Evolutionary conservation across 768 basidiomycete genomes (phyloP).

Genomic region (Kwoniella shandongensis): DNA sequence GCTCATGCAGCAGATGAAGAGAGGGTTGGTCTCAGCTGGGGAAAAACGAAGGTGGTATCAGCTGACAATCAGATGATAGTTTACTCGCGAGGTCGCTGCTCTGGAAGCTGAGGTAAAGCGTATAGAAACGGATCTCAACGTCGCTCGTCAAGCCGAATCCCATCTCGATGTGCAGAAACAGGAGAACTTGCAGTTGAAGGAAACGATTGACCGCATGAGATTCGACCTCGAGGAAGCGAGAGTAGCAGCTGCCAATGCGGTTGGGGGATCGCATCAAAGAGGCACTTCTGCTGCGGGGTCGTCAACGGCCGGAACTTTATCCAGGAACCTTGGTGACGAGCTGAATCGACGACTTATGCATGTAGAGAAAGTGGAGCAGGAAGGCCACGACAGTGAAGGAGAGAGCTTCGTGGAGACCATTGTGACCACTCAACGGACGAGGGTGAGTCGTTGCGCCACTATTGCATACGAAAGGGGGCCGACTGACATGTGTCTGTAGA

Average conservation of each 20-base stretch:
- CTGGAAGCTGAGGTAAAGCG: constrained; percentile 70
- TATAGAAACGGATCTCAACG: constrained; percentile 70
- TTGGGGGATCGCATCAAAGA: constrained; percentile 58
- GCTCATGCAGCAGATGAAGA: constrained; percentile 65
- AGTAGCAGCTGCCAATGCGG: constrained; percentile 54
- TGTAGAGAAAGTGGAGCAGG: constrained; percentile 58
- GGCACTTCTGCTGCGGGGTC: constrained; percentile 17
- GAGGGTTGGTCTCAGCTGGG: constrained; percentile 35
- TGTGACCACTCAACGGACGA: constrained; percentile 64
- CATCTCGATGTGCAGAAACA: constrained; percentile 90
- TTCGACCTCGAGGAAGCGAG: constrained; percentile 93
- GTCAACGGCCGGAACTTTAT: constrained; percentile 37
- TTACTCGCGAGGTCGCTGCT: constrained; percentile 65
- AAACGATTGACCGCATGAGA: constrained; percentile 91
- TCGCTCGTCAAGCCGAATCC: constrained; percentile 70
- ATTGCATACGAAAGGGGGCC: not conserved
- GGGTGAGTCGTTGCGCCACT: constrained; percentile 54
- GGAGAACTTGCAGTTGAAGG: constrained; percentile 87
- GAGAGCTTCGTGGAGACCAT: constrained; percentile 71
- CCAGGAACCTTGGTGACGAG: constrained; percentile 51
- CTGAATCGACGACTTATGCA: constrained; percentile 60
- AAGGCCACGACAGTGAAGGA: constrained; percentile 52
- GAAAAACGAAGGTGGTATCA: not conserved
- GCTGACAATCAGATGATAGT: constrained; percentile 57
- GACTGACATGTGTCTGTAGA: constrained; percentile 57